Percentiles rank a stretch among this genome's conserved stretches.
Conservation (phyloP, 306 rosid species). For the Ammopiptanthus mongolicus region DNA sequence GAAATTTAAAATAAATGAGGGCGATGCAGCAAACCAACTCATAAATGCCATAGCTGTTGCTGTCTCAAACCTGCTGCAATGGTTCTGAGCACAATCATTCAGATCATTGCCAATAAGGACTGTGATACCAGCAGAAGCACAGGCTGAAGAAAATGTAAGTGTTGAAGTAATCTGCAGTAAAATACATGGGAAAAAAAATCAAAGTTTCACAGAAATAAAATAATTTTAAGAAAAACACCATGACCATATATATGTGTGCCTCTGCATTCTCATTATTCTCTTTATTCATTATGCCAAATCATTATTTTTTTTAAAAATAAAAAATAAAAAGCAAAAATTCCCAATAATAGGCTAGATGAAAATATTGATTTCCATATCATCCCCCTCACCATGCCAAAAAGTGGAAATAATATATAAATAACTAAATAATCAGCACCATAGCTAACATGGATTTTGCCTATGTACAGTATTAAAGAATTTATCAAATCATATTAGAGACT, state of each 20-base stretch:
- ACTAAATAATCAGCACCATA: neutral
- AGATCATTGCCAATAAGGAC: conserved; percentile 58
- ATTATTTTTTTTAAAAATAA: neutral
- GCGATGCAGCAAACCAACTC: conserved; percentile 57
- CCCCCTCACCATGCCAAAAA: neutral
- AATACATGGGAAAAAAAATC: neutral
- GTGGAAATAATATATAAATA: neutral
- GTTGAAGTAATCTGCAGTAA: conserved; percentile 58
- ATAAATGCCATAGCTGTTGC: conserved; percentile 61
- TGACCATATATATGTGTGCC: neutral
- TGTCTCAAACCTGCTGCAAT: conserved; percentile 48
- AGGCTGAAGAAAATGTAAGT: conserved; percentile 52
- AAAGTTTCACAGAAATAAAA: neutral
- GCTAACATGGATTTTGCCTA: neutral
- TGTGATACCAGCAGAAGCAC: conserved; percentile 59
- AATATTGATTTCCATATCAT: neutral
- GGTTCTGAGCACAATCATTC: conserved; percentile 41
- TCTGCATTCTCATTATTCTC: neutral
- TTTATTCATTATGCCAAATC: neutral
- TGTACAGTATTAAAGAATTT: neutral
- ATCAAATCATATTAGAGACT: neutral
- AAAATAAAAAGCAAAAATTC: neutral
- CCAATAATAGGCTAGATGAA: neutral
- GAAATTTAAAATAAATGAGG: conserved; percentile 55
- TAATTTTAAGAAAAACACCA: neutral